Evolutionary conservation across 352 stramenopile species (phyloP).

Genomic region (Globisporangium camurandrum): DNA sequence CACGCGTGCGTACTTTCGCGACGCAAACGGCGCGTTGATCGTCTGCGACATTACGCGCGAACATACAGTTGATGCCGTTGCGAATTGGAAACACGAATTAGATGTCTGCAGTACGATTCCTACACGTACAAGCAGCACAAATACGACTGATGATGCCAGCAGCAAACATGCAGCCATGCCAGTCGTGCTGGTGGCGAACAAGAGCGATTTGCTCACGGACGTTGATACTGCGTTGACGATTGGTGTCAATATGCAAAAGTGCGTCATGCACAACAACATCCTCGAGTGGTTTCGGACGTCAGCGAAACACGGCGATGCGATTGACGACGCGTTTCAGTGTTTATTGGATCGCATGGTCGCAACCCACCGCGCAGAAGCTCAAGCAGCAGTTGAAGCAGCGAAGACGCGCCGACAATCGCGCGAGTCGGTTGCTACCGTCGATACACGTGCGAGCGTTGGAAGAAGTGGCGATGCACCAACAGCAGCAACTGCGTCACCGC

Average conservation of each 20-base stretch:
- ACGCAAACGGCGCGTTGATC: slow-evolving; percentile 75
- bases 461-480: not conserved
- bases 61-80: slow-evolving; percentile 80
- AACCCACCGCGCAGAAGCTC: slow-evolving; percentile 19
- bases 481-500: too few species aligned
- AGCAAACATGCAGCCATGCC: slow-evolving; percentile 30
- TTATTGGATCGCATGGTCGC: slow-evolving; percentile 56
- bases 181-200: slow-evolving; percentile 82
- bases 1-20: slow-evolving; percentile 78
- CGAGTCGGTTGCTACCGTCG: not conserved
- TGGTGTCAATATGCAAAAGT: slow-evolving; percentile 83
- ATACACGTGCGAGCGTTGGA: not conserved
- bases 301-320: slow-evolving; percentile 57
- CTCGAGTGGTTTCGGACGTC: slow-evolving; percentile 74
- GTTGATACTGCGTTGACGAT: slow-evolving; percentile 58
- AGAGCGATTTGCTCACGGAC: slow-evolving; percentile 74
- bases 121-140: too few species aligned
- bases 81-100: slow-evolving; percentile 79
- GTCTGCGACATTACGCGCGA: slow-evolving; percentile 85
- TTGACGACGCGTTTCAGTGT: slow-evolving; percentile 55
- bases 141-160: slow-evolving; percentile 8
- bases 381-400: not conserved
- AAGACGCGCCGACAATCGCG: not conserved
- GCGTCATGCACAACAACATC: slow-evolving; percentile 60
- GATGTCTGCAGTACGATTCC: too few species aligned